phyloP scores from a whole-genome alignment of 352 stramenopile genomes.

The Sclerospora graminicola region DNA sequence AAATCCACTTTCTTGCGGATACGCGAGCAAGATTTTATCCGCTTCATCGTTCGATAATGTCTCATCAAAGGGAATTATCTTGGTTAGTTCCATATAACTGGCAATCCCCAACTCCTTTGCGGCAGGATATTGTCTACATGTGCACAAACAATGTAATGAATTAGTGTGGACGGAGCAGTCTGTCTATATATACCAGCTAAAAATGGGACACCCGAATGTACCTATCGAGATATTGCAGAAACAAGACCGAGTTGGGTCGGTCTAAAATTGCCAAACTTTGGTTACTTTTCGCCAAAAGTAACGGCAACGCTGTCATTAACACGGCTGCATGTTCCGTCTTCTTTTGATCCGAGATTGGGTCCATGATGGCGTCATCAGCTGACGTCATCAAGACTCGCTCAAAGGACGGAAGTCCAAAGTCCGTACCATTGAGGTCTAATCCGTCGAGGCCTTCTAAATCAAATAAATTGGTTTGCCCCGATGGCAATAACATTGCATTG shows the following conservation, averaged over 20 bases:
- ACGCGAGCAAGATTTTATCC: constrained; percentile 28
- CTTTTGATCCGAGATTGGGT: background rate
- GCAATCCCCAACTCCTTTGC: constrained; percentile 37
- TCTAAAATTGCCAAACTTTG: constrained; percentile 51
- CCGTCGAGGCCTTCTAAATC: background rate
- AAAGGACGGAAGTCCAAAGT: background rate
- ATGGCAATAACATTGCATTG: constrained; percentile 24
- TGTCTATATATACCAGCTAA: background rate
- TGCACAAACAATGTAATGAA: background rate
- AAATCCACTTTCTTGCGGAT: constrained; percentile 22
- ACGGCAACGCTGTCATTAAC: constrained; percentile 41
- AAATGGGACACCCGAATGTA: background rate
- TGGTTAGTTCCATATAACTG: constrained; percentile 25
- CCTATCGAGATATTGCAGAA: constrained; percentile 41
- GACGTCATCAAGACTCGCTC: background rate
- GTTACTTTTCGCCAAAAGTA: constrained; percentile 43
- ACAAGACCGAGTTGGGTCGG: constrained; percentile 26
- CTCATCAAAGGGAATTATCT: constrained; percentile 28
- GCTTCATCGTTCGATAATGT: constrained; percentile 22
- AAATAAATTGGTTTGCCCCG: background rate
- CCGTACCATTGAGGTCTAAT: background rate
- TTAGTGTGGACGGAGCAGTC: too few relatives aligned
- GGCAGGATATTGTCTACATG: constrained; percentile 31
- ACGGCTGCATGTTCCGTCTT: constrained; percentile 19
- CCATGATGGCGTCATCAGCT: background rate